These are phyloP conservation scores for Cephaloascus fragrans DNA, from an alignment of 805 yeast genomes.

Conservation along the genomic window DNA sequence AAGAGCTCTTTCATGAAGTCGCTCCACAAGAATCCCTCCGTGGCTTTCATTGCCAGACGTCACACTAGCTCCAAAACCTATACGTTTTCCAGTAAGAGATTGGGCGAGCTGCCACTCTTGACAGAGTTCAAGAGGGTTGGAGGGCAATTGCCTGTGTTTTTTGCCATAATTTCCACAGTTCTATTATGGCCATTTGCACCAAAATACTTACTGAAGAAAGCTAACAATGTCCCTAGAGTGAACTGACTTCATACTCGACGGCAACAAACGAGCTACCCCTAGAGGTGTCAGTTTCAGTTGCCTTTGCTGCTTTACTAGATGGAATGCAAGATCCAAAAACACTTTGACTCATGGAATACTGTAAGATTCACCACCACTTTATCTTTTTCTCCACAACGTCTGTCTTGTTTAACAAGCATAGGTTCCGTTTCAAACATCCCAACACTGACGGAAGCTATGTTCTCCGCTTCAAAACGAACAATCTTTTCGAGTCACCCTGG, in stretches of 20 bases:
- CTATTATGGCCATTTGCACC: background rate
- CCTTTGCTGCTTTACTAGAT: background rate
- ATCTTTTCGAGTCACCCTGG: too few relatives aligned
- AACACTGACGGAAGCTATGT: too few relatives aligned
- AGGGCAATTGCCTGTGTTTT: background rate
- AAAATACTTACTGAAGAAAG: background rate
- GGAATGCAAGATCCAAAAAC: background rate
- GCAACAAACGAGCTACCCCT: background rate
- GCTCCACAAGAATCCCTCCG: too few relatives aligned
- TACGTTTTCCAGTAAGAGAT: background rate
- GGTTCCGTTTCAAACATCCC: too few relatives aligned
- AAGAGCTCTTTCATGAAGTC: too few relatives aligned
- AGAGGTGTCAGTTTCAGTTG: background rate
- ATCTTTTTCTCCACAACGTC: background rate
- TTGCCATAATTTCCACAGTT: background rate
- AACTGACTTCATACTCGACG: background rate
- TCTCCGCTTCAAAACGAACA: too few relatives aligned
- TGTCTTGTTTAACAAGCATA: too few relatives aligned
- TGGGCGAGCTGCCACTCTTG: background rate
- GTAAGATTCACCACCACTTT: background rate
- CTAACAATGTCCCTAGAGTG: background rate
- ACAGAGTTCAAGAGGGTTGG: background rate
- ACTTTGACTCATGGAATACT: background rate
- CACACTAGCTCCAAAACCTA: too few relatives aligned
- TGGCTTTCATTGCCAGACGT: too few relatives aligned